These are phyloP conservation scores for Agroathelia rolfsii DNA, from an alignment of 1,284 basidiomycete species.

Conservation along the genomic window DNA sequence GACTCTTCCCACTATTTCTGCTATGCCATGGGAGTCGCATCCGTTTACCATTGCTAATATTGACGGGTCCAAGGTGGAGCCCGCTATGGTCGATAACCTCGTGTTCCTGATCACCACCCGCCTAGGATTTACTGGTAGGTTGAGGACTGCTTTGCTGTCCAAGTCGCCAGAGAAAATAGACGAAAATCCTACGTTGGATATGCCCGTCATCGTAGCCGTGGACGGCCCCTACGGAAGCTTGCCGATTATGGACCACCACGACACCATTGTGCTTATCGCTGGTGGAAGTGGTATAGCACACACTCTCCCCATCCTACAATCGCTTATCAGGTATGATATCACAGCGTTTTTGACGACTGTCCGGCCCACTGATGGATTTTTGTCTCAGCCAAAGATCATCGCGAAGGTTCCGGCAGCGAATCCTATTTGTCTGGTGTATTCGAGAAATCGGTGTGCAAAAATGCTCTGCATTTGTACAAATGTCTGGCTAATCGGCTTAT, in stretches of 20 bases:
- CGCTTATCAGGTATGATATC: slow-evolving; percentile 31
- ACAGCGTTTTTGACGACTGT: slow-evolving; percentile 8
- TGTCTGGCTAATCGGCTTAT: not conserved
- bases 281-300: slow-evolving; percentile 43
- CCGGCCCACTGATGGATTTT: not conserved
- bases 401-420: slow-evolving; percentile 17
- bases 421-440: slow-evolving; percentile 36
- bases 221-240: slow-evolving; percentile 48
- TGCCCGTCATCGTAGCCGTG: slow-evolving; percentile 29
- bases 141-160: slow-evolving; percentile 24
- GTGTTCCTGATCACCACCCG: slow-evolving; percentile 38
- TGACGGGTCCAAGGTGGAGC: no score
- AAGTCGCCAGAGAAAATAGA: no score
- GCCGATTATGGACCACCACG: slow-evolving; percentile 31
- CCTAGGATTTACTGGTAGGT: slow-evolving; percentile 36
- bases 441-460: slow-evolving; percentile 29
- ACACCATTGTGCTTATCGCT: slow-evolving; percentile 37
- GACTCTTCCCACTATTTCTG: slow-evolving; percentile 34
- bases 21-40: slow-evolving; percentile 37
- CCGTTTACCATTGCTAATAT: slow-evolving; percentile 47
- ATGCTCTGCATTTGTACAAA: slow-evolving; percentile 8
- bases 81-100: no score
- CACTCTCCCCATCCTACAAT: slow-evolving; percentile 35
- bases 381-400: slow-evolving; percentile 14
- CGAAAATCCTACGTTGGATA: slow-evolving; percentile 17